Percentiles rank a stretch among this genome's conserved stretches.
Conservation (phyloP, 306 rosid genomes). For the Ormosia semicastrata region DNA sequence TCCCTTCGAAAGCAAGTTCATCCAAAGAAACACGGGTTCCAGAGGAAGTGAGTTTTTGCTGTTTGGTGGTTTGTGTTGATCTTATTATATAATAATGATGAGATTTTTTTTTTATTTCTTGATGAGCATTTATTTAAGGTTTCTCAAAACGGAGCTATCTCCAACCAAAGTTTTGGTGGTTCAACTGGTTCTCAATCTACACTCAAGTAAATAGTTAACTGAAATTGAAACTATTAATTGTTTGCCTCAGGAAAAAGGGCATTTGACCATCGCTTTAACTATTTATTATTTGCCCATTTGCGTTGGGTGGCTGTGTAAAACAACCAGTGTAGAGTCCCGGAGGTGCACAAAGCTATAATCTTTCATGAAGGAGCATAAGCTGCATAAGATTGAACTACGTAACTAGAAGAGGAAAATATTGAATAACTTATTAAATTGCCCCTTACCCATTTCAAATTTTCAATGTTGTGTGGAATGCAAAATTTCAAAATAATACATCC, state of each 20-base stretch:
- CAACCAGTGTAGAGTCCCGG: too few relatives aligned
- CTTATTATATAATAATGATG: constrained; percentile 15
- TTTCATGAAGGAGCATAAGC: too few relatives aligned
- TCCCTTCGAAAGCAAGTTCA: constrained; percentile 66
- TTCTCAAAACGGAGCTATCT: constrained; percentile 80
- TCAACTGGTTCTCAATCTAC: constrained; percentile 57
- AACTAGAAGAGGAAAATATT: too few relatives aligned
- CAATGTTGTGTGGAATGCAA: too few relatives aligned
- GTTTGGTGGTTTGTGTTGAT: constrained; percentile 15
- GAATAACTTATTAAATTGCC: too few relatives aligned
- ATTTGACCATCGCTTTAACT: too few relatives aligned
- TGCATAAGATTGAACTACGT: too few relatives aligned
- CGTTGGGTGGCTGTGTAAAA: too few relatives aligned
- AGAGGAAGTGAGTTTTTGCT: constrained; percentile 53
- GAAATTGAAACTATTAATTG: constrained; percentile 11
- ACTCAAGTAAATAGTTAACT: constrained; percentile 30
- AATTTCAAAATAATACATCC: too few relatives aligned
- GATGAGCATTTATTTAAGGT: constrained; percentile 31
- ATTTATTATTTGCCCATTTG: too few relatives aligned
- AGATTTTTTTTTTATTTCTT: not conserved
- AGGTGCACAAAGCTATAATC: too few relatives aligned
- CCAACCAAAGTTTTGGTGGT: constrained; percentile 45
- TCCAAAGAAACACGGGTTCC: constrained; percentile 39
- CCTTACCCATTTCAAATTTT: not conserved
- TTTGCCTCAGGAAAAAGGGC: too few relatives aligned